These are phyloP conservation scores for Ophiostoma sp. DNA, from an alignment of 2,329 filamentous ascomycete genomes.

Conservation along the genomic window DNA sequence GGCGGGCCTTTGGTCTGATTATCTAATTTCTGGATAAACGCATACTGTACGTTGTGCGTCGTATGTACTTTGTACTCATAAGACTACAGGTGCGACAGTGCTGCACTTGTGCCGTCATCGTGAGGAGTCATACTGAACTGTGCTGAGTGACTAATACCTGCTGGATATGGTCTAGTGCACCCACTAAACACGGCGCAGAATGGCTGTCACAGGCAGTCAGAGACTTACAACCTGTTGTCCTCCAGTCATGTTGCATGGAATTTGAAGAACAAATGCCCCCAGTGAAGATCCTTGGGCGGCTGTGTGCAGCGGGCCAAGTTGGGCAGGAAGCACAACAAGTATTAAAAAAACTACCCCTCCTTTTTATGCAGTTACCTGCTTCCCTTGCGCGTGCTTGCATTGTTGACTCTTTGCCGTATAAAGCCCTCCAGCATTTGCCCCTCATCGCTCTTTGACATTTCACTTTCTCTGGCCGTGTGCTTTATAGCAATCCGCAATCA, in stretches of 20 bases:
- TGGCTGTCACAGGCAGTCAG: neutral
- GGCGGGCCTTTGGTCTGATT: neutral
- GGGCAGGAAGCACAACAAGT: neutral
- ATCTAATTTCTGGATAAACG: neutral
- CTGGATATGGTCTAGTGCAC: neutral
- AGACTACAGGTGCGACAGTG: neutral
- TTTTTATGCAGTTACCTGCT: conserved; percentile 6
- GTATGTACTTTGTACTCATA: neutral
- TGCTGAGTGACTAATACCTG: neutral
- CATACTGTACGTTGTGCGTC: neutral
- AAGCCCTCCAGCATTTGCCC: conserved; percentile 2
- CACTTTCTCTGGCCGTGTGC: neutral
- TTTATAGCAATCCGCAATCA: neutral
- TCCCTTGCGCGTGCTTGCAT: neutral
- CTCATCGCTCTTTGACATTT: neutral
- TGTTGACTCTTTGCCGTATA: conserved; percentile 10
- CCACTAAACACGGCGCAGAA: neutral
- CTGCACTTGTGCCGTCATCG: neutral
- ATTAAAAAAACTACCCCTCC: conserved; percentile 26
- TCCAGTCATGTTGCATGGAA: conserved; percentile 12
- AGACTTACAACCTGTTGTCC: neutral
- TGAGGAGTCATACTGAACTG: neutral
- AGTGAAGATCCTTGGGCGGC: neutral
- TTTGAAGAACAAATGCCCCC: neutral
- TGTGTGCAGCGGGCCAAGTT: neutral